Percentiles rank a stretch among this genome's conserved stretches.
phyloP scores from a whole-genome alignment of 495 filamentous ascomycete species.

The Annulohypoxylon moriforme region DNA sequence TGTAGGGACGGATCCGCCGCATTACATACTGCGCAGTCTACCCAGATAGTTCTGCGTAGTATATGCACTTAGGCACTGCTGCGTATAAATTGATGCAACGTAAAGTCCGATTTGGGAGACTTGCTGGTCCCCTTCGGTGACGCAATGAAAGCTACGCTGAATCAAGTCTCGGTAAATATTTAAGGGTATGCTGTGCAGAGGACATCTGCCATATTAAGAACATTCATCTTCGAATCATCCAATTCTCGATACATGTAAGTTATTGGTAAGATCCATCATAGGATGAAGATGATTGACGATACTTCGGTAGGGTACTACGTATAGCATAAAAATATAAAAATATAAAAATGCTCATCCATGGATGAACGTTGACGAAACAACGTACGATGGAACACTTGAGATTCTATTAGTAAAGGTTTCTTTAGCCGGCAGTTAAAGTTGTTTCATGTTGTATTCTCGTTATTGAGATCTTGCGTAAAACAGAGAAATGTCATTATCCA shows the following conservation, averaged over 20 bases:
- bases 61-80: constrained; percentile 17
- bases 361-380: background rate
- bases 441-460: background rate
- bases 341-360: background rate
- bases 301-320: too few relatives aligned
- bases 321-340: background rate
- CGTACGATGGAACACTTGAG: background rate
- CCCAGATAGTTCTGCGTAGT: background rate
- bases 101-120: constrained; percentile 30
- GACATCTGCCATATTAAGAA: background rate
- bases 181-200: constrained; percentile 1
- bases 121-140: constrained; percentile 27
- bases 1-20: constrained; percentile 25
- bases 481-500: background rate
- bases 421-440: background rate
- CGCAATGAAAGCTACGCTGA: constrained; percentile 21
- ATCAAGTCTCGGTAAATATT: constrained; percentile 27
- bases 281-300: background rate
- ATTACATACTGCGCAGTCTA: constrained; percentile 13
- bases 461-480: background rate
- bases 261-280: background rate
- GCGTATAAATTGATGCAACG: constrained; percentile 32
- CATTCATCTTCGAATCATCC: background rate
- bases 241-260: background rate
- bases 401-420: background rate